Conservation (phyloP, 148 eudicot genomes). For the Rhododendron mucronatum region DNA sequence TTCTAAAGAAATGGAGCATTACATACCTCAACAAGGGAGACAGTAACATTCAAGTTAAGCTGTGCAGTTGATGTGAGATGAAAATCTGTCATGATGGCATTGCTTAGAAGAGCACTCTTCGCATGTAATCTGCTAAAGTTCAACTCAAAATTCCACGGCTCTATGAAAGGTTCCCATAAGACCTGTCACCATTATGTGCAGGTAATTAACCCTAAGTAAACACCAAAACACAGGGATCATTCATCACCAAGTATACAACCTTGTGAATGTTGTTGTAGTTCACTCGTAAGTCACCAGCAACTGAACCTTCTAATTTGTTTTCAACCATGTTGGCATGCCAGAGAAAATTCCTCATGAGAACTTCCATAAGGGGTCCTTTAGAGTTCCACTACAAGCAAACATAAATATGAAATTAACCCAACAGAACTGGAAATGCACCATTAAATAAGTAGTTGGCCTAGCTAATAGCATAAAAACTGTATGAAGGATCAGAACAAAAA, state of each 20-base stretch:
- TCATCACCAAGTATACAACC: conserved; percentile 52
- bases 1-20: neutral
- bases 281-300: conserved; percentile 60
- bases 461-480: neutral
- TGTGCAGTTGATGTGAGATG: conserved; percentile 51
- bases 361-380: conserved; percentile 75
- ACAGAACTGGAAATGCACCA: neutral
- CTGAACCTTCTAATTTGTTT: conserved; percentile 33
- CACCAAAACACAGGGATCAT: neutral
- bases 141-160: conserved; percentile 79
- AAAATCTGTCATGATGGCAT: conserved; percentile 42
- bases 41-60: conserved; percentile 78
- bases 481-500: neutral
- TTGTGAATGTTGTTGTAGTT: conserved; percentile 87
- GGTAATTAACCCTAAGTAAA: conserved; percentile 5
- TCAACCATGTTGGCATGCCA: conserved; percentile 31
- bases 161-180: conserved; percentile 95
- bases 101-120: conserved; percentile 52
- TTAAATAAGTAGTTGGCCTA: neutral
- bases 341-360: conserved; percentile 44
- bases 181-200: conserved; percentile 43
- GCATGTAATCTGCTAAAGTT: conserved; percentile 40
- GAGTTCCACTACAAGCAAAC: conserved; percentile 57
- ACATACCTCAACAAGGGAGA: conserved; percentile 72
- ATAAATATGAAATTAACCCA: conserved; percentile 8